Conservation (phyloP, 208 protist genomes). For the Leishmania mexicana region DNA sequence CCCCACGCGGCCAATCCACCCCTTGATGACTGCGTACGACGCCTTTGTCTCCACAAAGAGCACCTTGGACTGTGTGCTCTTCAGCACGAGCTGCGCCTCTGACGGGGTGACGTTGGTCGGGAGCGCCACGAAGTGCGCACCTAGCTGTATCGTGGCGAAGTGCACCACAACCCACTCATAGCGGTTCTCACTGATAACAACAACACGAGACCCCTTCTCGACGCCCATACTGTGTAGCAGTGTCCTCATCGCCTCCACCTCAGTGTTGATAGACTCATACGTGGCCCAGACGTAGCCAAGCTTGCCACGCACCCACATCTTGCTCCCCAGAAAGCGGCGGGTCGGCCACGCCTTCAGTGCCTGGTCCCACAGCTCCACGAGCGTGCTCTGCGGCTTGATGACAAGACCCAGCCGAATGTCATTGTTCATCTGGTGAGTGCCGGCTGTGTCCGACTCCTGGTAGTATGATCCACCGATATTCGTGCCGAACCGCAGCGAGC, state of each 20-base stretch:
- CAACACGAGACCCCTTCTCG: conserved; percentile 80
- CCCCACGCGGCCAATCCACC: conserved; percentile 83
- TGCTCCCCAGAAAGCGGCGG: conserved; percentile 85
- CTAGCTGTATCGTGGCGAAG: conserved; percentile 87
- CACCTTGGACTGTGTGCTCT: conserved; percentile 84
- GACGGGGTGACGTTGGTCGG: conserved; percentile 89
- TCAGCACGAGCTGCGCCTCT: conserved; percentile 84
- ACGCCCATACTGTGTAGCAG: conserved; percentile 84
- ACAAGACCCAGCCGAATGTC: conserved; percentile 78
- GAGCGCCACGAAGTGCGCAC: conserved; percentile 88
- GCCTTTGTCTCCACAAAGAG: conserved; percentile 88
- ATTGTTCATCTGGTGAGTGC: conserved; percentile 64
- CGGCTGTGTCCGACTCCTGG: conserved; percentile 73
- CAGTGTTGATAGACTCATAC: conserved; percentile 86
- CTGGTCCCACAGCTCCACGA: conserved; percentile 89
- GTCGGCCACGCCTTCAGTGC: conserved; percentile 78
- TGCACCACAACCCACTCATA: conserved; percentile 93
- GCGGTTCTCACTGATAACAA: conserved; percentile 91
- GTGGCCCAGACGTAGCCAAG: conserved; percentile 90
- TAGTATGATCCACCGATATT: conserved; percentile 84
- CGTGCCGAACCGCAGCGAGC: conserved; percentile 51
- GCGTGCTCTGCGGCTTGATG: conserved; percentile 89
- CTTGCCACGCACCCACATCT: conserved; percentile 89
- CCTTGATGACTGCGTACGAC: conserved; percentile 73
- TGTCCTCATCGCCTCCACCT: conserved; percentile 83